These are phyloP conservation scores for Goniomonas avonlea DNA, from an alignment of 78 protist species.

Conservation along the genomic window DNA sequence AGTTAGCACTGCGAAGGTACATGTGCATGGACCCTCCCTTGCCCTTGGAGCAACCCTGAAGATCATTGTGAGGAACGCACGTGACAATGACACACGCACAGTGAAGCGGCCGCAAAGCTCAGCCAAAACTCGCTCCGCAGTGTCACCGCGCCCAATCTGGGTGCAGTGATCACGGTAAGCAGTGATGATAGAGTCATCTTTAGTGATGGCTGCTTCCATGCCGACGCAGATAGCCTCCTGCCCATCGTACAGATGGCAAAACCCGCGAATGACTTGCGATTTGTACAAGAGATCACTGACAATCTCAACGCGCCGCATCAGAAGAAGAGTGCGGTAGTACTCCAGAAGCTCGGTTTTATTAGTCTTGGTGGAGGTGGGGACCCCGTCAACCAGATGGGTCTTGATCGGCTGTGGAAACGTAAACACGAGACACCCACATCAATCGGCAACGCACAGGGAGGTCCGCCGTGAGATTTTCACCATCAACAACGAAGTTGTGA, in stretches of 20 bases:
- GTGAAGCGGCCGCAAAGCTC: slow-evolving; percentile 69
- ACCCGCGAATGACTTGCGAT: slow-evolving; percentile 79
- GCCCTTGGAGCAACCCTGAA: slow-evolving; percentile 63
- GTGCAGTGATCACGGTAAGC: slow-evolving; percentile 88
- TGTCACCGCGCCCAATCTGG: slow-evolving; percentile 36
- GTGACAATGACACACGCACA: neutral
- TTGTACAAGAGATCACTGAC: slow-evolving; percentile 66
- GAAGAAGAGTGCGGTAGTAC: too few relatives aligned
- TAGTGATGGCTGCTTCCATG: slow-evolving; percentile 55
- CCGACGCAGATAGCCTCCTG: slow-evolving; percentile 88
- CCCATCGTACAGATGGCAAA: slow-evolving; percentile 91
- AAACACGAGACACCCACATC: too few relatives aligned
- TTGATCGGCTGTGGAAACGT: too few relatives aligned
- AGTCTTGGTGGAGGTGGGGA: too few relatives aligned
- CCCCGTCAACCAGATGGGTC: too few relatives aligned
- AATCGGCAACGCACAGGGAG: too few relatives aligned
- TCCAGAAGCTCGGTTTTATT: too few relatives aligned
- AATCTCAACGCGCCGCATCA: too few relatives aligned
- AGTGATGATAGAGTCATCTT: slow-evolving; percentile 59
- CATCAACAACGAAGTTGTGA: too few relatives aligned
- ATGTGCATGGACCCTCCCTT: slow-evolving; percentile 97
- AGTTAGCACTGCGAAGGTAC: slow-evolving; percentile 62
- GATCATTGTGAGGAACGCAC: neutral
- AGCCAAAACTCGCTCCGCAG: slow-evolving; percentile 37
- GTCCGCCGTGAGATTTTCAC: too few relatives aligned